Evolutionary conservation across 371 early-diverging fungal genomes (phyloP), one percentile per base, ranked within the genome.

Genomic region (Enteropsectra breve): DNA sequence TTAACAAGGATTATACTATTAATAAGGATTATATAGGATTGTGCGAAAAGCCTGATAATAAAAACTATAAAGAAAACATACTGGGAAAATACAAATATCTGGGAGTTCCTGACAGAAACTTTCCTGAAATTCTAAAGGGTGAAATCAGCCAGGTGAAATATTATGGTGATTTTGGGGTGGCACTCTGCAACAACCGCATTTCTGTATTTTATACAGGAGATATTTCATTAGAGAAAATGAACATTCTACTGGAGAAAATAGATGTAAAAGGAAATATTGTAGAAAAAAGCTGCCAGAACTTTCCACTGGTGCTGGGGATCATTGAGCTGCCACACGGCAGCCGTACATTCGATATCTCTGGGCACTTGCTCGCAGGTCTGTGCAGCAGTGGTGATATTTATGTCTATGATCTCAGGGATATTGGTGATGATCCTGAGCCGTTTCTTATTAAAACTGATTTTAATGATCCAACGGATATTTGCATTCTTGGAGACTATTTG

Each of bases 111-210:
- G 58, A 55, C 4, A 63, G 48, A 50, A 37, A 33, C 6, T 63
- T 55, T 3, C 18, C 21, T 21, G 32, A 59, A 2, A 60, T 67
- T 21, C 75, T 70, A 43, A 53, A 40, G 26, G 55, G 60, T 36
- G 54, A 34, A 29, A 69, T 76, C 34, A 33, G 47, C 36, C 54
- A 65, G 28, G 65, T 76, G 0, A 46, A 52, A 52, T 76, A 72
- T 30, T 74, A 61, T 57, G 72, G 77, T n/a, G 29, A 71, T 28
- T 28, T 76, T 11, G 63, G 69, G 5, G 48, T 71, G 26, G 65
- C 59, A 34, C 50, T 64, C 11, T n/a, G 65, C 33, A 64, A 64
- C 26, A n/a, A 59, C 61, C 3, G 26, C 2, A 34, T 52, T 15
- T 52, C 57, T 30, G 49, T 67, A 30, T 4, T 67, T 45, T 54